phyloP scores from a whole-genome alignment of 768 basidiomycete genomes.

The Gloeophyllum trabeum region DNA sequence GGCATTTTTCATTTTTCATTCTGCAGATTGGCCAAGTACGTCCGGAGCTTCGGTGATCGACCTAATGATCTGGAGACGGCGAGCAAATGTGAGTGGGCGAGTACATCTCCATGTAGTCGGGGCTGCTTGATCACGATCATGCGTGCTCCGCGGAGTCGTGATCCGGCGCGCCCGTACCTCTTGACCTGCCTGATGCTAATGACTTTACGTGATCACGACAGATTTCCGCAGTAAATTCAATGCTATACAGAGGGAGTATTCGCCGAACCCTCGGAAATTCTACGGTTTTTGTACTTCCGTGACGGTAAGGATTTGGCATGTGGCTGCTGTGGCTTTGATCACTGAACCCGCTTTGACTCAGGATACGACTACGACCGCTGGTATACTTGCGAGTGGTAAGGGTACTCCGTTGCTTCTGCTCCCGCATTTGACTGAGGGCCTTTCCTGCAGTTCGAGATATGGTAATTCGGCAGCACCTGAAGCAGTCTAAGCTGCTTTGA shows the following conservation, averaged over 20 bases:
- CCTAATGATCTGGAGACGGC: slow-evolving; percentile 61
- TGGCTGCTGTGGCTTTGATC: background rate
- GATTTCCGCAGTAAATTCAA: slow-evolving; percentile 63
- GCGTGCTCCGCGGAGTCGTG: no score
- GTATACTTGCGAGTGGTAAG: slow-evolving; percentile 69
- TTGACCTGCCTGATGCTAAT: no score
- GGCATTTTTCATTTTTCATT: no score
- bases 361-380: slow-evolving; percentile 64
- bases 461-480: slow-evolving; percentile 71
- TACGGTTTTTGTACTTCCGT: slow-evolving; percentile 73
- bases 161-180: no score
- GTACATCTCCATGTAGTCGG: background rate
- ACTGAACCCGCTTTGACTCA: slow-evolving; percentile 10
- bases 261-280: slow-evolving; percentile 63
- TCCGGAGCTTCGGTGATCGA: slow-evolving; percentile 59
- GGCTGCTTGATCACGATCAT: background rate
- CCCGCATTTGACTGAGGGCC: slow-evolving; percentile 3
- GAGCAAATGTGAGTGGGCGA: slow-evolving; percentile 49
- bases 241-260: slow-evolving; percentile 69
- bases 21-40: slow-evolving; percentile 41
- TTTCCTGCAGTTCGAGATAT: slow-evolving; percentile 55
- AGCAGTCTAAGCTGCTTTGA: slow-evolving; percentile 60
- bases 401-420: slow-evolving; percentile 3
- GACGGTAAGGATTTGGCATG: slow-evolving; percentile 30
- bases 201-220: no score